Base-by-base conservation (phyloP, 2,329 filamentous ascomycete species). In the Ophiostoma angusticollis region DNA sequence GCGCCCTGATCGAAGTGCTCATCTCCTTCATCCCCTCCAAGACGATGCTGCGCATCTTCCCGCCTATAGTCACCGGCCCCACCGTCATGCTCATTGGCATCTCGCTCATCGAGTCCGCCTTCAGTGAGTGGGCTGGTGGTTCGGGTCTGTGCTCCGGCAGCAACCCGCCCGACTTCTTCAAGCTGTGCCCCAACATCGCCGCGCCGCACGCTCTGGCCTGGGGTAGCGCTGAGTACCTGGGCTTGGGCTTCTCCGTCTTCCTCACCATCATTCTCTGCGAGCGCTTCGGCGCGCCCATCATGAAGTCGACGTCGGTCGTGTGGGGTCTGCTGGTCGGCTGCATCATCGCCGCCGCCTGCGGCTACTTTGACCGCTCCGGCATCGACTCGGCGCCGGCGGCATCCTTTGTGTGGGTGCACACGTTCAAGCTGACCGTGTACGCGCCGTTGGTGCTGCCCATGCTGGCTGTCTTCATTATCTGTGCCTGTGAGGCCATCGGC, bases 221-320 rank as follows among this genome's bases (percentile, higher is more conserved):
- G 84, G 84, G 82, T 4, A 78, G 76, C 27, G 72, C 83, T 1
- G 79, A 91, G 57, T 85, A 80, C 48, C 72, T 91, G 5, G 84
- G 78, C 40, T 70, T 91, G 2, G 84, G 84, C 0, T 87, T 91
- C 61, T 75, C 75, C 31, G 84, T 87, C 25, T 89, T 89, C 53
- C 49, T 80, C 31, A 81, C 79, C 21, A 89, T 91, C 52, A 78
- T 91, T 44, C 54, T 89, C 11, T 84, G 80, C 54, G 84, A 91
- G 57, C 73, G 82, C 9, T 86, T 87, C 49, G 84, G 84, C 1
- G 72, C 81, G 0, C 84, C 84, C 0, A 80, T 91, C 47, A 87
- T 91, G 80, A 87, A 87, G 54, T 83, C 77, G 3, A 80, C 75
- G 7, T 77, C 78, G 22, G 82, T 89, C 23, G 74, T 87, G 30